phyloP scores from a whole-genome alignment of 1,284 basidiomycete species.

The Mycena sp. region DNA sequence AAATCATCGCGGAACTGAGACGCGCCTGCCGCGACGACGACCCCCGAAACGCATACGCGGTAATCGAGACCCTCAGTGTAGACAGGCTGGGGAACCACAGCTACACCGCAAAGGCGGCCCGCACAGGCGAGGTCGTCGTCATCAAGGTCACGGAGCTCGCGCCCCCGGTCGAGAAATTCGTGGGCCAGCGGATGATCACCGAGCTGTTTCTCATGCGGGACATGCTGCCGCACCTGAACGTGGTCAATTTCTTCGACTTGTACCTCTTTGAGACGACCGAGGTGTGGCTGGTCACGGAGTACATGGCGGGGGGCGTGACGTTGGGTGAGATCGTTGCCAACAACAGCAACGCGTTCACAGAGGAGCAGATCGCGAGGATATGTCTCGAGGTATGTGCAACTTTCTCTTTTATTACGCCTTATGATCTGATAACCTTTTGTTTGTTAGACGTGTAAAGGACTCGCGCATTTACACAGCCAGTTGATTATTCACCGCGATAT shows the following conservation, averaged over 20 bases:
- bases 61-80: conserved; percentile 8
- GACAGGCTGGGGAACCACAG: conserved; percentile 17
- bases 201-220: conserved; percentile 99
- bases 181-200: conserved; percentile 88
- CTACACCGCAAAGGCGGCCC: conserved; percentile 21
- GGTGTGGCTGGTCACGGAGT: conserved; percentile 99
- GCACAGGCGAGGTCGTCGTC: conserved; percentile 21
- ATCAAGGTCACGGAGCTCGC: conserved; percentile 9
- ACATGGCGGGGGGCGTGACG: conserved; percentile 94
- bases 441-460: conserved; percentile 89
- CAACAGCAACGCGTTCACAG: conserved; percentile 69
- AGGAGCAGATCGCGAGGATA: conserved; percentile 96
- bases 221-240: conserved; percentile 92
- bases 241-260: conserved; percentile 95
- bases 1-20: conserved; percentile 22
- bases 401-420: neutral
- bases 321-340: conserved; percentile 95
- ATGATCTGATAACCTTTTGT: neutral
- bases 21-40: conserved; percentile 21
- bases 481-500: conserved; percentile 99
- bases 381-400: conserved; percentile 88
- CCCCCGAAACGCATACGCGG: conserved; percentile 17
- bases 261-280: conserved; percentile 89
- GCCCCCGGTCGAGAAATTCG: conserved; percentile 12
- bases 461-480: conserved; percentile 92